Evolutionary conservation across 2,329 filamentous ascomycete genomes (phyloP).

Genomic region (Cryphonectria naterciae): DNA sequence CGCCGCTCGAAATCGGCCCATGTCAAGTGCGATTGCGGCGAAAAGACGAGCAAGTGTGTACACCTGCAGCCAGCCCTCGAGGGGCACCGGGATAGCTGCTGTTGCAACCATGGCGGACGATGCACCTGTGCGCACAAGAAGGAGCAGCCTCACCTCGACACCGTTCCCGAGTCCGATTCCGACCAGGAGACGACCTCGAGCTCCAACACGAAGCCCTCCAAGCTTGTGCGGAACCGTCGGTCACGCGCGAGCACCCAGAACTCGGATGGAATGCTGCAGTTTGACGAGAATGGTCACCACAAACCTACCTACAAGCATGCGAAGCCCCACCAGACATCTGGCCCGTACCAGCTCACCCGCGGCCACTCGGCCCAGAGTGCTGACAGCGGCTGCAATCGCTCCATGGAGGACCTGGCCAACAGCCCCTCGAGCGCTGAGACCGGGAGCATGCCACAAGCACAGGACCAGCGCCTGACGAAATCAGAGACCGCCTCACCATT

Average conservation of each 20-base stretch:
- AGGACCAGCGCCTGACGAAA: slow-evolving; percentile 58
- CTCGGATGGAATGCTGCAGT: slow-evolving; percentile 61
- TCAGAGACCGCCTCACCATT: slow-evolving; percentile 66
- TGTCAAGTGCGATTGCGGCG: slow-evolving; percentile 94
- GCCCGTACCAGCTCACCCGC: slow-evolving; percentile 63
- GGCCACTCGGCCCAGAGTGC: slow-evolving; percentile 61
- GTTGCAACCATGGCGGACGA: slow-evolving; percentile 70
- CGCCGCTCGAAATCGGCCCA: slow-evolving; percentile 95
- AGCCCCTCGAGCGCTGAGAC: slow-evolving; percentile 44
- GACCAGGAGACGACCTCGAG: slow-evolving; percentile 42
- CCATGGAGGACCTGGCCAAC: slow-evolving; percentile 47
- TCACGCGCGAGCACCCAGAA: slow-evolving; percentile 65
- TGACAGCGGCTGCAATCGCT: slow-evolving; percentile 52
- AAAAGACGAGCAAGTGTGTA: slow-evolving; percentile 77
- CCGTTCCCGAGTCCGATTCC: slow-evolving; percentile 67
- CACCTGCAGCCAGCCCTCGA: slow-evolving; percentile 62
- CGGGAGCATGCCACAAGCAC: slow-evolving; percentile 41
- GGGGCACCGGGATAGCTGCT: slow-evolving; percentile 68
- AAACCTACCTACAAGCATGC: slow-evolving; percentile 65
- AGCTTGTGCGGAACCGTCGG: slow-evolving; percentile 46
- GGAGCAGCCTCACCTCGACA: slow-evolving; percentile 60
- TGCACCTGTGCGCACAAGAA: slow-evolving; percentile 70
- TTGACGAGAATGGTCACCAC: slow-evolving; percentile 68
- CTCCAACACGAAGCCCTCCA: slow-evolving; percentile 45
- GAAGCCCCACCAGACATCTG: slow-evolving; percentile 63